These are phyloP conservation scores for Bidens hawaiensis DNA, from an alignment of 140 eudicot genomes.

Conservation along the genomic window DNA sequence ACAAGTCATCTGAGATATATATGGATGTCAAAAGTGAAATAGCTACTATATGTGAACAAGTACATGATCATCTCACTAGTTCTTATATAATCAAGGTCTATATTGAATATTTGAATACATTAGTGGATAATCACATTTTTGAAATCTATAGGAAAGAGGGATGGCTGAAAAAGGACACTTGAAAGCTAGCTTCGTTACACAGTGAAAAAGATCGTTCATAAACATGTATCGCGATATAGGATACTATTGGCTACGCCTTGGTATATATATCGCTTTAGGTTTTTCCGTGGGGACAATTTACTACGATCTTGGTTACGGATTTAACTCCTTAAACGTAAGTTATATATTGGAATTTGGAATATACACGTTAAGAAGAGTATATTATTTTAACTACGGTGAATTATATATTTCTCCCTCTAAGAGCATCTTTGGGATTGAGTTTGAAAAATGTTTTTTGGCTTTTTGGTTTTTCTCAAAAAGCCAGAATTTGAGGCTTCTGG, in stretches of 20 bases:
- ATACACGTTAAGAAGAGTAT: too few relatives aligned
- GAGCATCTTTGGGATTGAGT: too few relatives aligned
- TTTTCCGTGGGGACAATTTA: conserved; percentile 55
- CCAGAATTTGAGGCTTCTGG: too few relatives aligned
- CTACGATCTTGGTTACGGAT: conserved; percentile 35
- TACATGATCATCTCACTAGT: conserved; percentile 8
- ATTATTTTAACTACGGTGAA: too few relatives aligned
- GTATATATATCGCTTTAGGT: conserved; percentile 47
- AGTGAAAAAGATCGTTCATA: conserved; percentile 47
- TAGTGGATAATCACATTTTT: background rate
- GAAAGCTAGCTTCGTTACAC: conserved; percentile 37
- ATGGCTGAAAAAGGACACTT: conserved; percentile 26
- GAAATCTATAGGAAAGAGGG: conserved; percentile 1
- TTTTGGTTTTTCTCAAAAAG: too few relatives aligned
- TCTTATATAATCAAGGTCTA: background rate
- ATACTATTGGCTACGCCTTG: conserved; percentile 71
- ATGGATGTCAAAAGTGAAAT: conserved; percentile 29
- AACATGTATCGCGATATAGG: conserved; percentile 73
- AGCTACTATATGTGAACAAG: conserved; percentile 34
- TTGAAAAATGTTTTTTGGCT: too few relatives aligned
- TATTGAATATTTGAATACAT: background rate
- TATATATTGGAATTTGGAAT: too few relatives aligned
- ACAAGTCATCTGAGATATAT: conserved; percentile 45
- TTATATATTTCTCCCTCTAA: too few relatives aligned
- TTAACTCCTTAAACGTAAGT: too few relatives aligned